Conservation (phyloP, 2,329 filamentous ascomycete species). For the Diaporthe amygdali region DNA sequence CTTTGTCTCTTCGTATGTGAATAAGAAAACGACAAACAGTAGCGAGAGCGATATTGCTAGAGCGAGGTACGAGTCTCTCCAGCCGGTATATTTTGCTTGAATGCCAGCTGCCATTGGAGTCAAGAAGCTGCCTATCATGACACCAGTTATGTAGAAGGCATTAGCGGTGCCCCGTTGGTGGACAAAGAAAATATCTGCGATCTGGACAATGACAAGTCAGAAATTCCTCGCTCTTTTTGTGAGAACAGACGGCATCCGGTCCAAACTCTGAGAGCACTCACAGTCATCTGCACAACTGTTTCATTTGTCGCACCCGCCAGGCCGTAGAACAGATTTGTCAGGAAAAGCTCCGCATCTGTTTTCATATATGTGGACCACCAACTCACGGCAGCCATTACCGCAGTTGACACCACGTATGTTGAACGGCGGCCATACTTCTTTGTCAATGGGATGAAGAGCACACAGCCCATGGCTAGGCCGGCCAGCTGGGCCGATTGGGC, state of each 20-base stretch:
- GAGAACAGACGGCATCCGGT: no score
- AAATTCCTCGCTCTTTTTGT: background rate
- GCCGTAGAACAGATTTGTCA: background rate
- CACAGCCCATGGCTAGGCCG: background rate
- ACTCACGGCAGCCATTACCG: background rate
- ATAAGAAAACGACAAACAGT: background rate
- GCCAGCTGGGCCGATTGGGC: background rate
- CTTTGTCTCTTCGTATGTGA: background rate
- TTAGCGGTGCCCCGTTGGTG: conserved; percentile 15
- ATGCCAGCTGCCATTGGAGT: conserved; percentile 2
- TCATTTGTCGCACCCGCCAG: background rate
- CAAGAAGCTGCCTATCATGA: conserved; percentile 1
- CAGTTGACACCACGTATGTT: background rate
- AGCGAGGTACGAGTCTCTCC: background rate
- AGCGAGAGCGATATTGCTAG: background rate
- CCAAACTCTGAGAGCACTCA: background rate
- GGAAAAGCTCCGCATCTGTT: background rate
- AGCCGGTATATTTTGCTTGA: background rate
- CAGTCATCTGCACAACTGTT: background rate
- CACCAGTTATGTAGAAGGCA: background rate
- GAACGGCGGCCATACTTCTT: conserved; percentile 2
- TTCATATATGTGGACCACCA: conserved; percentile 3
- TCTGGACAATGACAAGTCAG: background rate
- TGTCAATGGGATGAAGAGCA: background rate
- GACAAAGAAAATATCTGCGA: conserved; percentile 20